phyloP scores from a whole-genome alignment of 306 rosid genomes.

The Glycine soja region DNA sequence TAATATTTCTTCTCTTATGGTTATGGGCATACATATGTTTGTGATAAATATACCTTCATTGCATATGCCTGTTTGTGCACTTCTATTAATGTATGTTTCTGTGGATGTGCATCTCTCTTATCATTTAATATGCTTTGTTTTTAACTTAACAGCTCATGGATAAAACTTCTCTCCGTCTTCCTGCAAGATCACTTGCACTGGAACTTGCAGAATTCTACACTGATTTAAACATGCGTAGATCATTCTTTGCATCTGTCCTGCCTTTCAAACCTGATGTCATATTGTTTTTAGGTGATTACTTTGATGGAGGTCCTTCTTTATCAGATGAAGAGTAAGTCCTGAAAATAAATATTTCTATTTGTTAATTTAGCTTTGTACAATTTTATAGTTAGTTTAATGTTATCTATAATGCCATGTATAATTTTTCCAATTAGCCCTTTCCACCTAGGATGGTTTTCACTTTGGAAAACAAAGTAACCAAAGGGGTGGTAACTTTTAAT shows the following conservation, averaged over 20 bases:
- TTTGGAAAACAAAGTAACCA: slow-evolving; percentile 25
- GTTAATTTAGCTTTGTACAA: slow-evolving; percentile 11
- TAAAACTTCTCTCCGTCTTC: slow-evolving; percentile 73
- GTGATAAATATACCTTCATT: background rate
- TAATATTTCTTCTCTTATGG: slow-evolving; percentile 35
- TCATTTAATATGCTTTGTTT: slow-evolving; percentile 27
- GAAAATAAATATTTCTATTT: slow-evolving; percentile 25
- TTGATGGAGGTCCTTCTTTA: slow-evolving; percentile 82
- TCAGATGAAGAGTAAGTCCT: slow-evolving; percentile 77
- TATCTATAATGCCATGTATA: slow-evolving; percentile 26
- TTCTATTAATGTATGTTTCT: slow-evolving; percentile 10
- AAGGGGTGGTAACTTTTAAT: slow-evolving; percentile 10
- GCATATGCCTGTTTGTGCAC: slow-evolving; percentile 12
- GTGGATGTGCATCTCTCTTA: slow-evolving; percentile 23
- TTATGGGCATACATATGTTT: background rate
- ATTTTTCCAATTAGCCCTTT: slow-evolving; percentile 12
- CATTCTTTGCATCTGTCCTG: slow-evolving; percentile 69
- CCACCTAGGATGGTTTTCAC: slow-evolving; percentile 3
- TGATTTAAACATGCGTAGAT: slow-evolving; percentile 84
- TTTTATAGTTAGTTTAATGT: slow-evolving; percentile 22
- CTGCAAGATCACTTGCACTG: slow-evolving; percentile 73
- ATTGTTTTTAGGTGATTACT: slow-evolving; percentile 84
- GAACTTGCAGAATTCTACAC: slow-evolving; percentile 78
- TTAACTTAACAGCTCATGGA: slow-evolving; percentile 73
- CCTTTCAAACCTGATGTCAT: slow-evolving; percentile 77